Percentiles rank a stretch among this genome's conserved stretches.
phyloP scores from a whole-genome alignment of 345 rosid genomes.

The Dipteronia dyeriana region DNA sequence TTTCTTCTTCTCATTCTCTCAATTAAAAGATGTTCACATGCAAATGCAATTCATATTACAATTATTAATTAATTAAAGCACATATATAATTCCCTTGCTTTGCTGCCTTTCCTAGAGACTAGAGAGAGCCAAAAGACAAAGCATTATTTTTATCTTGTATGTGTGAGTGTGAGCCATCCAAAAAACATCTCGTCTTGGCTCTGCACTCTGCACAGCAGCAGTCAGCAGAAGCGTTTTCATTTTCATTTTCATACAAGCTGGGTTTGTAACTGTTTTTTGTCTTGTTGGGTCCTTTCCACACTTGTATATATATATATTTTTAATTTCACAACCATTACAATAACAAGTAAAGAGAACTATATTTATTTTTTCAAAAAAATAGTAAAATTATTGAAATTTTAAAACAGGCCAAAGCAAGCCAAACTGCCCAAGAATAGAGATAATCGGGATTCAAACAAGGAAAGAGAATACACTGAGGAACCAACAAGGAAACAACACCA shows the following conservation, averaged over 20 bases:
- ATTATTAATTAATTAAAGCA: background rate
- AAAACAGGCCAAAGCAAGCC: too few relatives aligned
- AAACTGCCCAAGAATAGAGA: too few relatives aligned
- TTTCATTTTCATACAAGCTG: slow-evolving; percentile 9
- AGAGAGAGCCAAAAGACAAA: slow-evolving; percentile 53
- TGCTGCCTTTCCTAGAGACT: too few relatives aligned
- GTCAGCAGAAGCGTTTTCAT: background rate
- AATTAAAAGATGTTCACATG: slow-evolving; percentile 33
- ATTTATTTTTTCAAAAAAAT: too few relatives aligned
- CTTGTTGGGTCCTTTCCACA: background rate
- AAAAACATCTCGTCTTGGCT: slow-evolving; percentile 42
- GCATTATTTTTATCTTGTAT: slow-evolving; percentile 24
- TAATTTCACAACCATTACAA: too few relatives aligned
- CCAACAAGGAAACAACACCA: too few relatives aligned
- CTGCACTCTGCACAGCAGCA: slow-evolving; percentile 27
- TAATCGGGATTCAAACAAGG: too few relatives aligned
- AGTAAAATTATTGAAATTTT: too few relatives aligned
- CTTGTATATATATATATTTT: slow-evolving; percentile 9
- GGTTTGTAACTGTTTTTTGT: slow-evolving; percentile 4
- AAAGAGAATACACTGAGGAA: too few relatives aligned
- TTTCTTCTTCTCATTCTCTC: slow-evolving; percentile 38
- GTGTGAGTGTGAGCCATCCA: slow-evolving; percentile 35
- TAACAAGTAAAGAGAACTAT: too few relatives aligned
- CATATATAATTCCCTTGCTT: slow-evolving; percentile 20
- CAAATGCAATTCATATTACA: slow-evolving; percentile 7